Evolutionary conservation across 2,329 filamentous ascomycete genomes (phyloP), one percentile per base, ranked within the genome.

Genomic region (Paraphaeosphaeria minitans): DNA sequence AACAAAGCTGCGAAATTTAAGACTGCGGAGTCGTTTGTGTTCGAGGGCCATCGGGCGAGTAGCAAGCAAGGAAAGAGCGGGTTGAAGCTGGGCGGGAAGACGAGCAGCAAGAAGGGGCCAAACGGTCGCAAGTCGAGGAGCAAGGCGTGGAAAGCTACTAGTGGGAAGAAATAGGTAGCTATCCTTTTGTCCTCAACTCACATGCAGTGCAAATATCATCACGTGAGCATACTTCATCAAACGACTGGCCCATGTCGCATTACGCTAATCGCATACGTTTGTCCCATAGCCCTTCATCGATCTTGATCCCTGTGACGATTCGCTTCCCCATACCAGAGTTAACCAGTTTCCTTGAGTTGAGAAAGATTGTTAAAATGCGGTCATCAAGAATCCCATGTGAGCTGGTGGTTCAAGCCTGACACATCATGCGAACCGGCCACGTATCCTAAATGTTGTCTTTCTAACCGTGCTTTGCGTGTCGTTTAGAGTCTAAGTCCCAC

Each of bases 31-130:
- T 81, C 83, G 16, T 85, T 93, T 62, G 85, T 93, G n/a, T 93
- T 94, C 68, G 92, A 96, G 75, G 92, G 92, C 0, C 87, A 89
- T 63, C 84, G 92, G 55, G 91, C 91, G 10, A 91, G 85, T 55
- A 79, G 83, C 33, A 89, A 83, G 57, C 86, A 89, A 60, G 88
- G 85, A 4, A 87, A 82, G 68, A 86, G 86, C 42, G 89, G 89
- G 21, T 72, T 84, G 57, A 86, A 86, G 69, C 79, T 84, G 37
- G 83, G 84, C 12, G 85, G 85, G 64, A 85, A 83, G 70, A 77
- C 37, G 37, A 39, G 10, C 29, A 31, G 10, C 29, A 31, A 75
- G 61, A 78, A 77, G 66, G 74, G 72, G 16, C 76, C 80, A 19
- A 79, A 77, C 49, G 73, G 80, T 56, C 78, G 80, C 47, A 77